Conservation (phyloP, 1,284 basidiomycete genomes). For the Ceratorhiza oryzae-sativae region DNA sequence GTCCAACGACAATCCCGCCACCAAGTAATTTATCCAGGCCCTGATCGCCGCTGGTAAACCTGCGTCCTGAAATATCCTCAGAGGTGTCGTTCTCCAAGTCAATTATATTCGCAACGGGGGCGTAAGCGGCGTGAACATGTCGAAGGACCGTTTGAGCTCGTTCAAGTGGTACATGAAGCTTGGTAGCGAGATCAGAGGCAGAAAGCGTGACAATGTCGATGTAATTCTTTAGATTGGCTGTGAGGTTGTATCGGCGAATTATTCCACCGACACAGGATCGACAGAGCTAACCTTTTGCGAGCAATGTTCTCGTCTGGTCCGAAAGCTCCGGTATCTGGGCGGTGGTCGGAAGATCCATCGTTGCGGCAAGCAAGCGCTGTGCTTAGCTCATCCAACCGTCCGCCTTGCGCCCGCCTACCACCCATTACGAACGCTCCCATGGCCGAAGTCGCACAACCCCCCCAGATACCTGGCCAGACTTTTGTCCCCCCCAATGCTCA, state of each 20-base stretch:
- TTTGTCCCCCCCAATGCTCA: slow-evolving; percentile 26
- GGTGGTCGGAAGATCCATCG: slow-evolving; percentile 37
- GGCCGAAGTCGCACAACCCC: slow-evolving; percentile 31
- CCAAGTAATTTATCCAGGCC: slow-evolving; percentile 70
- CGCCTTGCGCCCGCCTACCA: slow-evolving; percentile 9
- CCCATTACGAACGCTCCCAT: background rate
- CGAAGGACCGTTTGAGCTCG: slow-evolving; percentile 36
- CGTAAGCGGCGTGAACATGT: slow-evolving; percentile 43
- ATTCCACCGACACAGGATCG: background rate
- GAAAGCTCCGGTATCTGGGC: slow-evolving; percentile 33
- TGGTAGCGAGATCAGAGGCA: slow-evolving; percentile 47
- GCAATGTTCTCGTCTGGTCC: slow-evolving; percentile 24
- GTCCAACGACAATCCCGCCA: slow-evolving; percentile 76
- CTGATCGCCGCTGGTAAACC: slow-evolving; percentile 68
- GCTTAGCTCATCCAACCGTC: slow-evolving; percentile 24
- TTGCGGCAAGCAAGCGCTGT: slow-evolving; percentile 1
- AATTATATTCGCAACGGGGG: slow-evolving; percentile 45
- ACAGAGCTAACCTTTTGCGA: slow-evolving; percentile 15
- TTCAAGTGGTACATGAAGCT: slow-evolving; percentile 45
- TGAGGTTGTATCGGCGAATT: background rate
- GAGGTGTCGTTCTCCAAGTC: slow-evolving; percentile 41
- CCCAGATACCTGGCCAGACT: slow-evolving; percentile 33
- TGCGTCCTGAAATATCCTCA: slow-evolving; percentile 24
- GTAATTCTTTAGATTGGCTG: slow-evolving; percentile 34
- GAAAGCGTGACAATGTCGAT: slow-evolving; percentile 50